Evolutionary conservation across 1,284 basidiomycete genomes (phyloP).

Genomic region (Somion occarium): DNA sequence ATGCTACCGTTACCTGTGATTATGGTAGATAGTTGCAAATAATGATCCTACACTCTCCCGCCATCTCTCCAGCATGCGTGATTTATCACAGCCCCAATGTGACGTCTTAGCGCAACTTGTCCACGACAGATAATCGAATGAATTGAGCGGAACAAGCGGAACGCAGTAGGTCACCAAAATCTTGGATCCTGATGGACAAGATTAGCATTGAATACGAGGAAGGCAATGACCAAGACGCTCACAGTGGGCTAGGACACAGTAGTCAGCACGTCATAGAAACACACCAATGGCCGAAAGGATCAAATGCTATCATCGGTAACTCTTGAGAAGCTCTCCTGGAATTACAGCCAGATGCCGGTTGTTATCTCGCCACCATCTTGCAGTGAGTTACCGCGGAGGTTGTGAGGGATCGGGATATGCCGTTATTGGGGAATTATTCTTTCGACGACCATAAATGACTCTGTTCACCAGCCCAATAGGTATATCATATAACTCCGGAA

Average conservation of each 20-base stretch:
- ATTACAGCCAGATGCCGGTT: background rate
- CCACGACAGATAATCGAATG: slow-evolving; percentile 2
- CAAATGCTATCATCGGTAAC: slow-evolving; percentile 9
- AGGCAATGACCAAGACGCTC: background rate
- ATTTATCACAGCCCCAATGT: background rate
- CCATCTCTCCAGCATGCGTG: background rate
- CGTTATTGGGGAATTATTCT: background rate
- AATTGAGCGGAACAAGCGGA: slow-evolving; percentile 7
- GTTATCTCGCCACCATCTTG: slow-evolving; percentile 7
- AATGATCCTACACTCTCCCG: background rate
- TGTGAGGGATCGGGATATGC: slow-evolving; percentile 2
- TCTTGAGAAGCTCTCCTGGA: background rate
- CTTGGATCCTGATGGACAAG: slow-evolving; percentile 9
- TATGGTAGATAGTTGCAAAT: slow-evolving; percentile 6
- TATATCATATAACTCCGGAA: slow-evolving; percentile 73
- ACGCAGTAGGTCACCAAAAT: slow-evolving; percentile 3
- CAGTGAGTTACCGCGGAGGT: background rate
- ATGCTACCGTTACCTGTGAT: slow-evolving; percentile 8
- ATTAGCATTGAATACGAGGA: slow-evolving; percentile 4
- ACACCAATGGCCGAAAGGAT: slow-evolving; percentile 5
- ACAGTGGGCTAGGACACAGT: background rate
- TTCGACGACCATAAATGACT: slow-evolving; percentile 23
- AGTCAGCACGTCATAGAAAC: slow-evolving; percentile 8
- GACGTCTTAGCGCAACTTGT: background rate
- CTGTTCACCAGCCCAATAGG: slow-evolving; percentile 80